Evolutionary conservation across 192 early-diverging fungal genomes (phyloP).

Genomic region (Spinellus fusiger): DNA sequence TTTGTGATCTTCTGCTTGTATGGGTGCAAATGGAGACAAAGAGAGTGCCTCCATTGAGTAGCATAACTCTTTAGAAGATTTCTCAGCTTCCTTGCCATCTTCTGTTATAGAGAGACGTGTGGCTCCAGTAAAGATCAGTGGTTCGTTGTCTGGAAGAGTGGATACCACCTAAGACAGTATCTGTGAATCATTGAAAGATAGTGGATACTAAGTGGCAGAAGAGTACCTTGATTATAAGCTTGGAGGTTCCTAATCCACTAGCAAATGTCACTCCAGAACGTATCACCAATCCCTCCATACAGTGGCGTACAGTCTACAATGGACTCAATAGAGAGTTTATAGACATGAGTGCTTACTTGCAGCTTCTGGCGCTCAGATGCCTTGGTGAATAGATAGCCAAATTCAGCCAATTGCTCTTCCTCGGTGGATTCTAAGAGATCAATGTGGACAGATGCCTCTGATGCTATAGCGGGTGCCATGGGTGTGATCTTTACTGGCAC

Average conservation of each 20-base stretch:
- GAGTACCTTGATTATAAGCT: not conserved
- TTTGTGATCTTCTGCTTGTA: not conserved
- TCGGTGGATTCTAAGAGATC: not conserved
- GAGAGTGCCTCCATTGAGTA: not conserved
- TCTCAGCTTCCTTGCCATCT: not conserved
- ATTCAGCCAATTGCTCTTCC: not conserved
- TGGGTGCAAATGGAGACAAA: not conserved
- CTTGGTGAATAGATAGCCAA: not conserved
- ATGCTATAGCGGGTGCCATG: not conserved
- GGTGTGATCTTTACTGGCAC: not conserved
- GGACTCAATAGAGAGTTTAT: not conserved
- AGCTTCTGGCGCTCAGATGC: not conserved
- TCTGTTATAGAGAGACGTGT: constrained; percentile 7
- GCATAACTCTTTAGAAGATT: not conserved
- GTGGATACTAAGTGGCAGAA: not conserved
- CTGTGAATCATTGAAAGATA: not conserved
- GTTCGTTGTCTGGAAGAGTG: not conserved
- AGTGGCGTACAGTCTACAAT: not conserved
- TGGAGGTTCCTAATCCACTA: not conserved
- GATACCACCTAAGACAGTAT: constrained; percentile 4
- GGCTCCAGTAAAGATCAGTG: not conserved
- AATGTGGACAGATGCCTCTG: not conserved
- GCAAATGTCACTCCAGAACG: not conserved
- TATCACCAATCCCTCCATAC: not conserved
- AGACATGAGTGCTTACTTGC: not conserved